Evolutionary conservation across 2,329 filamentous ascomycete genomes (phyloP).

Genomic region (Coleophoma eucalyptorum): DNA sequence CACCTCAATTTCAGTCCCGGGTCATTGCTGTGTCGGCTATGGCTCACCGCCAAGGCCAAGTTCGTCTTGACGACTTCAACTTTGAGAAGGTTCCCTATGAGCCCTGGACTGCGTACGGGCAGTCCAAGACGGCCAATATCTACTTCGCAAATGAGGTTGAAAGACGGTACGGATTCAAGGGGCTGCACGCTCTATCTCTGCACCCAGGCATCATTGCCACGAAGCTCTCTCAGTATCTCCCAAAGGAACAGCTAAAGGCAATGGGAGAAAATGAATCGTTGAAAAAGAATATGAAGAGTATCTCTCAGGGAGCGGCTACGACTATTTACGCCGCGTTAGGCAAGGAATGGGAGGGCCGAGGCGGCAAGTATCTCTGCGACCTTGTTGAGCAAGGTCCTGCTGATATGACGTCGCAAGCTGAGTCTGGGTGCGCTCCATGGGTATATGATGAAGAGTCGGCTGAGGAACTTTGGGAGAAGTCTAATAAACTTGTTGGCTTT

Average conservation of each 20-base stretch:
- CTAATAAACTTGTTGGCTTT: too few species aligned
- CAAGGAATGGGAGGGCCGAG: conserved; percentile 22
- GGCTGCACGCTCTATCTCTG: conserved; percentile 31
- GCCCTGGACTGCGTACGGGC: conserved; percentile 28
- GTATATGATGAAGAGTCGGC: background rate
- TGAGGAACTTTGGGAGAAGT: background rate
- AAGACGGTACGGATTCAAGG: conserved; percentile 29
- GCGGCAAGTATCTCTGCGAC: conserved; percentile 27
- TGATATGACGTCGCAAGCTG: background rate
- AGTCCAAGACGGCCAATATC: conserved; percentile 43
- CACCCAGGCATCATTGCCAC: conserved; percentile 34
- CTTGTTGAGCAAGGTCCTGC: conserved; percentile 28
- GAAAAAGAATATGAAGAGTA: background rate
- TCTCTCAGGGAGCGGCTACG: conserved; percentile 27
- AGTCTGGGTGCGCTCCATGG: too few species aligned
- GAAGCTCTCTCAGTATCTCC: too few species aligned
- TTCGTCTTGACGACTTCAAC: conserved; percentile 21
- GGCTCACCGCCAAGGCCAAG: background rate
- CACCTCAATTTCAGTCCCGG: conserved; percentile 2
- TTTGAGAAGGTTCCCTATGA: conserved; percentile 12
- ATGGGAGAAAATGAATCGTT: background rate
- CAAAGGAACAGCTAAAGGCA: conserved; percentile 8
- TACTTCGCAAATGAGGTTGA: conserved; percentile 36
- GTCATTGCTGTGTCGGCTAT: conserved; percentile 14
- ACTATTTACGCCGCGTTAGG: conserved; percentile 36